Conservation (phyloP, 2,329 filamentous ascomycete genomes). For the Colletotrichum zoysiae region DNA sequence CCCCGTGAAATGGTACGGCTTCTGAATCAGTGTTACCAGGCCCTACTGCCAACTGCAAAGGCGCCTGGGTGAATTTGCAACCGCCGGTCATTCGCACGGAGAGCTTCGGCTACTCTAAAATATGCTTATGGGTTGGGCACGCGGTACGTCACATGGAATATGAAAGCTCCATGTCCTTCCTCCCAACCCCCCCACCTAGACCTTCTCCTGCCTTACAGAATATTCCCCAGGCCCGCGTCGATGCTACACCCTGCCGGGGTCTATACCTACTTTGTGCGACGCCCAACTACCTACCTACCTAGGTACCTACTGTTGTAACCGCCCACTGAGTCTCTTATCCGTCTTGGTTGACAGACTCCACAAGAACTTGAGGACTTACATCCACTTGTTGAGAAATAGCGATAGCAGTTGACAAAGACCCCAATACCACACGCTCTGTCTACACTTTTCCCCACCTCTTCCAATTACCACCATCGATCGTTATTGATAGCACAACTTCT, state of each 20-base stretch:
- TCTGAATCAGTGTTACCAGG: conserved; percentile 9
- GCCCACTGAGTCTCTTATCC: background rate
- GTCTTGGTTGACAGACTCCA: conserved; percentile 12
- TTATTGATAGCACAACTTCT: background rate
- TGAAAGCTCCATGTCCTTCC: conserved; percentile 16
- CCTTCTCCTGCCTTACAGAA: conserved; percentile 27
- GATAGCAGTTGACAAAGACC: background rate
- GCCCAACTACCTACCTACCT: background rate
- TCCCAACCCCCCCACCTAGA: background rate
- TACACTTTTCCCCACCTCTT: background rate
- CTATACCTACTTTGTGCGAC: background rate
- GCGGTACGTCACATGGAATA: conserved; percentile 14
- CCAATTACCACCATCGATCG: background rate
- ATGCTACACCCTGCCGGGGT: conserved; percentile 22
- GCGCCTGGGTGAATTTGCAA: conserved; percentile 12
- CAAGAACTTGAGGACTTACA: conserved; percentile 8
- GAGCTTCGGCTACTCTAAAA: conserved; percentile 17
- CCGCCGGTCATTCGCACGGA: conserved; percentile 17
- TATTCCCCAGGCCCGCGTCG: conserved; percentile 18
- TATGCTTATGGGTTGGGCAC: conserved; percentile 13
- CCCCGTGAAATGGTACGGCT: background rate
- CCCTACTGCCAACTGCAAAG: conserved; percentile 29
- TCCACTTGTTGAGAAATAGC: conserved; percentile 8
- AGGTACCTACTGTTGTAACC: background rate
- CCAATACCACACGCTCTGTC: background rate